phyloP scores from a whole-genome alignment of 2,329 filamentous ascomycete genomes.

The Pseudogymnoascus sp. region DNA sequence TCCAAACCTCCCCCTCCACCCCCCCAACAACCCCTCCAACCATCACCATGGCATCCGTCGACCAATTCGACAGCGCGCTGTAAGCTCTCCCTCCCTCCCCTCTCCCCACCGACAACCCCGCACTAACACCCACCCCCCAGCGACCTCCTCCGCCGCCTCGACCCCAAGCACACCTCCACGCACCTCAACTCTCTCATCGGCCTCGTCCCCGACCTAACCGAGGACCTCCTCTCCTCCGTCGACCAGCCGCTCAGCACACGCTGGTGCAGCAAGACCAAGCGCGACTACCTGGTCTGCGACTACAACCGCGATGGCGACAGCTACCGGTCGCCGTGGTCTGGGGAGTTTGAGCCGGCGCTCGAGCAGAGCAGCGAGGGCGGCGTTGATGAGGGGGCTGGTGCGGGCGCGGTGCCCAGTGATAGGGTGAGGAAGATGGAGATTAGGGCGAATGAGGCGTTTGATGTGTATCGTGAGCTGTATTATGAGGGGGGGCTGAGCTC shows the following conservation, averaged over 20 bases:
- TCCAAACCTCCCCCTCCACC: slow-evolving; percentile 7
- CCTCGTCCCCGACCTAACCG: slow-evolving; percentile 84
- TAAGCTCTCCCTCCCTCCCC: slow-evolving; percentile 17
- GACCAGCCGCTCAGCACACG: slow-evolving; percentile 87
- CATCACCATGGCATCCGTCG: slow-evolving; percentile 26
- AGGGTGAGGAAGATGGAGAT: slow-evolving; percentile 89
- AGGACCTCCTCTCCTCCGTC: slow-evolving; percentile 95
- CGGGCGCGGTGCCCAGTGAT: slow-evolving; percentile 83
- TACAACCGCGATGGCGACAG: slow-evolving; percentile 99
- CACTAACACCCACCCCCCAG: slow-evolving; percentile 39
- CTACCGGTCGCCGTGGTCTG: slow-evolving; percentile 98
- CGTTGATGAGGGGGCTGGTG: slow-evolving; percentile 53
- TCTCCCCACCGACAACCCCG: neutral
- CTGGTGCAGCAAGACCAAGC: slow-evolving; percentile 78
- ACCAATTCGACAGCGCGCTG: slow-evolving; percentile 31
- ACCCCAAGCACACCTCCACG: slow-evolving; percentile 80
- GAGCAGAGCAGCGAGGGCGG: slow-evolving; percentile 52
- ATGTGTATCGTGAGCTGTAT: slow-evolving; percentile 93
- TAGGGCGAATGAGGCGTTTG: slow-evolving; percentile 89
- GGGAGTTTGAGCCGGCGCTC: slow-evolving; percentile 90
- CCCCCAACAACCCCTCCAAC: neutral
- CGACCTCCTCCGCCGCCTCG: slow-evolving; percentile 94
- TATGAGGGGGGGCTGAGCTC: slow-evolving; percentile 94
- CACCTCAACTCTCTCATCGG: slow-evolving; percentile 86
- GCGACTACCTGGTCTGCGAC: slow-evolving; percentile 97